phyloP scores from a whole-genome alignment of 768 basidiomycete genomes.

The Lentinula lateritia region DNA sequence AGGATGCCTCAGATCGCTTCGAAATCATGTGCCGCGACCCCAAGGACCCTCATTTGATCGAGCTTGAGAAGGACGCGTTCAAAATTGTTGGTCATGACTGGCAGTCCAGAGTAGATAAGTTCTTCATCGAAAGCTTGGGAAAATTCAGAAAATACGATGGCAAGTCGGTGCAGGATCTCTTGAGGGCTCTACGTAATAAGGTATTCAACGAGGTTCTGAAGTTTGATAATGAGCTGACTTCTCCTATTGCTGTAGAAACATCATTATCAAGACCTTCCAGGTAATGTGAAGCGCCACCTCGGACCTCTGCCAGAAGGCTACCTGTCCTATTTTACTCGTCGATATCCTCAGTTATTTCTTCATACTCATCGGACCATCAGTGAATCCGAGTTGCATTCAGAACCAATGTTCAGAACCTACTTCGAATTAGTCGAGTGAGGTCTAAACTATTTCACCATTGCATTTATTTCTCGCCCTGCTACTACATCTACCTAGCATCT shows the following conservation, averaged over 20 bases:
- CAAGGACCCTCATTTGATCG: conserved; percentile 65
- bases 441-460: background rate
- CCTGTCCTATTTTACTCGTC: conserved; percentile 85
- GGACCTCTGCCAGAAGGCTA: conserved; percentile 93
- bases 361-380: conserved; percentile 87
- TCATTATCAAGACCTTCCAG: conserved; percentile 77
- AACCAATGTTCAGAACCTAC: conserved; percentile 89
- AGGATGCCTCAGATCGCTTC: conserved; percentile 95
- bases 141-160: conserved; percentile 98
- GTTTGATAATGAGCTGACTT: background rate
- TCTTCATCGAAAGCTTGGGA: conserved; percentile 90
- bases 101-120: conserved; percentile 79
- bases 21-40: conserved; percentile 97
- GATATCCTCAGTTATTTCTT: conserved; percentile 88
- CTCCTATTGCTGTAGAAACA: conserved; percentile 10
- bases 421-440: conserved; percentile 64
- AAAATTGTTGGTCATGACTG: conserved; percentile 87
- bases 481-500: background rate
- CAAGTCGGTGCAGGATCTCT: conserved; percentile 81
- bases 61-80: conserved; percentile 66
- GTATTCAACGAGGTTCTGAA: conserved; percentile 14
- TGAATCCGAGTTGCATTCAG: conserved; percentile 63
- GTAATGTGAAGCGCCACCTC: conserved; percentile 81
- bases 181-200: conserved; percentile 94
- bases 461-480: background rate